Evolutionary conservation across 371 early-diverging fungal genomes (phyloP).

Genomic region (Mortierella sp.): DNA sequence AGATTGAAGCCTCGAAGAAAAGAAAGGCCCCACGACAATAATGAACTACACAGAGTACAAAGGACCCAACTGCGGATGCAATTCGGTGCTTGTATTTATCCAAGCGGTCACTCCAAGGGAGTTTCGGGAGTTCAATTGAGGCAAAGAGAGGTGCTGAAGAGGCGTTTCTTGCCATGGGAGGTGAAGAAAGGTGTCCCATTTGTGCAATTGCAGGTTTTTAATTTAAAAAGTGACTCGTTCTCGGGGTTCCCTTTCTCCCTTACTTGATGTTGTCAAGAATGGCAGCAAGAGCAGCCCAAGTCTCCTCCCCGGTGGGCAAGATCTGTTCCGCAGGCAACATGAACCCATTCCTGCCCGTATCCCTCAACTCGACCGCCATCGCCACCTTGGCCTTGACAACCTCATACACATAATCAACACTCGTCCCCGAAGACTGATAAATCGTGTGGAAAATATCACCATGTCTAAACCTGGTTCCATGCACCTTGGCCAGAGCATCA

Average conservation of each 20-base stretch:
- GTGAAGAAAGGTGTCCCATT: background rate
- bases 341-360: constrained; percentile 64
- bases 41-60: constrained; percentile 48
- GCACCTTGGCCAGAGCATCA: constrained; percentile 21
- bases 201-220: background rate
- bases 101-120: background rate
- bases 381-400: constrained; percentile 59
- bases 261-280: constrained; percentile 42
- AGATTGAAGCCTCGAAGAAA: constrained; percentile 31
- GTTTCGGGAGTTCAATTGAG: background rate
- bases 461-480: constrained; percentile 26
- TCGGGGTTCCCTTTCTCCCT: background rate
- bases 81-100: background rate
- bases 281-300: constrained; percentile 44
- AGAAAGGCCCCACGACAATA: constrained; percentile 43
- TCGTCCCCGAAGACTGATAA: constrained; percentile 57
- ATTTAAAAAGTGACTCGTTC: constrained; percentile 6
- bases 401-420: constrained; percentile 62
- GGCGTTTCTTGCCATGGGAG: background rate
- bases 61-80: background rate
- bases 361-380: constrained; percentile 69
- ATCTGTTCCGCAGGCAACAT: constrained; percentile 63
- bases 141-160: no score
- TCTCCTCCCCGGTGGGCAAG: constrained; percentile 64
- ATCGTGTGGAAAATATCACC: constrained; percentile 39